Evolutionary conservation across 192 early-diverging fungal genomes (phyloP).

Genomic region (Obelidium mucronatum): DNA sequence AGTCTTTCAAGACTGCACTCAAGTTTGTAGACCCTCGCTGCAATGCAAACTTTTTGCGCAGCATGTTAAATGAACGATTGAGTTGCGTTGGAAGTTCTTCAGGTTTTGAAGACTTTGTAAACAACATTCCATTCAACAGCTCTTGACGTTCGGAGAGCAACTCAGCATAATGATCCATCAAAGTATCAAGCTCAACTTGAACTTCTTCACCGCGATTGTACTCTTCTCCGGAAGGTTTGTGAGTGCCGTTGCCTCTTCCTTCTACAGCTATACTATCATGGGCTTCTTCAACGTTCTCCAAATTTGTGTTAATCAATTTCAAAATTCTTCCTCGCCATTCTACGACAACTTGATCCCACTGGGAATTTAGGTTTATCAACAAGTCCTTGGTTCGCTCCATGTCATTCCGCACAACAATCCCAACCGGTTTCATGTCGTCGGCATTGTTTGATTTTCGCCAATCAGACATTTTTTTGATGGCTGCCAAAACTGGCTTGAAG

Average conservation of each 20-base stretch:
- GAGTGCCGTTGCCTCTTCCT: background rate
- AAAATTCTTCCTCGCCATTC: conserved; percentile 40
- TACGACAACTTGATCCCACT: conserved; percentile 31
- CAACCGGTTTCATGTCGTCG: conserved; percentile 7
- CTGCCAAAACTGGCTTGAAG: background rate
- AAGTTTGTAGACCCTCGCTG: background rate
- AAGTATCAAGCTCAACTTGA: conserved; percentile 30
- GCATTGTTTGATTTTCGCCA: background rate
- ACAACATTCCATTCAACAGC: conserved; percentile 36
- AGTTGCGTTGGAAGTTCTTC: background rate
- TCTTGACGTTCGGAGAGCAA: conserved; percentile 43
- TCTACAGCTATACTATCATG: background rate
- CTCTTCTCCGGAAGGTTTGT: conserved; percentile 44
- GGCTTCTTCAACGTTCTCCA: conserved; percentile 9
- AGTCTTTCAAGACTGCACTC: conserved; percentile 23
- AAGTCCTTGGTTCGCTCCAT: background rate
- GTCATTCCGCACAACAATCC: conserved; percentile 7
- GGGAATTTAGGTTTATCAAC: background rate
- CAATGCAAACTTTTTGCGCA: conserved; percentile 22
- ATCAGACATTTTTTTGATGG: conserved; percentile 19
- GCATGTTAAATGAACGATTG: background rate
- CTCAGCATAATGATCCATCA: conserved; percentile 36
- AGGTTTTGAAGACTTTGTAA: background rate
- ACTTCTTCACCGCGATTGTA: conserved; percentile 35
- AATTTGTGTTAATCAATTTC: conserved; percentile 17